Evolutionary conservation across 306 rosid species (phyloP).

Genomic region (Purshia tridentata): DNA sequence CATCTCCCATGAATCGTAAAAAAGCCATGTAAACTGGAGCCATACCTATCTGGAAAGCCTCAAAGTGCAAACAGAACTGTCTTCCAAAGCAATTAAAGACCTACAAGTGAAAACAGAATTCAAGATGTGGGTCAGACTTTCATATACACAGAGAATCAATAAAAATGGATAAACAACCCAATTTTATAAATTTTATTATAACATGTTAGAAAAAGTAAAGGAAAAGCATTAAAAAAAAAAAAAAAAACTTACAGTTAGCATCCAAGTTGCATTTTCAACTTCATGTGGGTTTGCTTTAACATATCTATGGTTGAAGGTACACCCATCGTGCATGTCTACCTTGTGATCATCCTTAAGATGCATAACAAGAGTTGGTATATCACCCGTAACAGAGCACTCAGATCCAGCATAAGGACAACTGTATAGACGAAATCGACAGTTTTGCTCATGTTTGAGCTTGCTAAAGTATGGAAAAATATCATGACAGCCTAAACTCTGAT

Average conservation of each 20-base stretch:
- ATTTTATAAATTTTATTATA: neutral
- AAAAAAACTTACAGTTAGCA: slow-evolving; percentile 71
- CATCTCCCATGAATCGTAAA: slow-evolving; percentile 89
- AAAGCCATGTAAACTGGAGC: slow-evolving; percentile 94
- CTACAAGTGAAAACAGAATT: slow-evolving; percentile 38
- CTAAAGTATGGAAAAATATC: slow-evolving; percentile 76
- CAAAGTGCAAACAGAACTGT: slow-evolving; percentile 93
- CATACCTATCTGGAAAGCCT: slow-evolving; percentile 78
- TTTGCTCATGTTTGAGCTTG: slow-evolving; percentile 81
- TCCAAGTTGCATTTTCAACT: slow-evolving; percentile 97
- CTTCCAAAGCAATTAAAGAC: slow-evolving; percentile 84
- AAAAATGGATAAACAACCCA: neutral
- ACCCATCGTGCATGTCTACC: slow-evolving; percentile 93
- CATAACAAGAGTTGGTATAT: slow-evolving; percentile 66
- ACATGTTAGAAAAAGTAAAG: neutral
- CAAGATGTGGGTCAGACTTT: slow-evolving; percentile 14
- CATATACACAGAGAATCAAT: neutral
- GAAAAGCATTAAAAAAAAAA: neutral
- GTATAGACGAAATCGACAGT: slow-evolving; percentile 80
- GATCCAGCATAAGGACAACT: slow-evolving; percentile 93
- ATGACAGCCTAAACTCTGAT: slow-evolving; percentile 77
- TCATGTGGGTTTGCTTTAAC: slow-evolving; percentile 88
- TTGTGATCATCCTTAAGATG: slow-evolving; percentile 90
- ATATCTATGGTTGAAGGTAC: slow-evolving; percentile 89
- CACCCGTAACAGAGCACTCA: slow-evolving; percentile 80